Base-by-base conservation (phyloP, 352 stramenopile species). In the Pythium brachiatum region DNA sequence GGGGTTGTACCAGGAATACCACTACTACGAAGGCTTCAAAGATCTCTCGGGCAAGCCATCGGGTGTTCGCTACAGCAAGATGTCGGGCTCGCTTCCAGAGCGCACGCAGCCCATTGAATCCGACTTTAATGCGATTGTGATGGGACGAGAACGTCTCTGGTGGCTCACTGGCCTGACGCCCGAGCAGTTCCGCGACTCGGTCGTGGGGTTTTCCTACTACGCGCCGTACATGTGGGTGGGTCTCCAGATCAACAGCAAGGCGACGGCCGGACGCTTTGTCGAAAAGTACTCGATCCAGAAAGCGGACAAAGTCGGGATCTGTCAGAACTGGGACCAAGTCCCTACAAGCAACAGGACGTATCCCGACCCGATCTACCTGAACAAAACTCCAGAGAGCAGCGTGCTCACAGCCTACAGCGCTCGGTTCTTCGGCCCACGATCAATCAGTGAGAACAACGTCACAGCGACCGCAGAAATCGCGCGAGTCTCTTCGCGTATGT, bases 41-140 rank as follows among this genome's bases (percentile, higher is more conserved):
- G 65, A 72, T 15, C 26, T 72, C 31, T 68, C 59, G n/a, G 65
- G 65, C 5, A 62, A 50, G 44, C 59, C 18, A 25, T 68, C 65
- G 2, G 65, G 65, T 4, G 46, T 57, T 32, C 47, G 65, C 7
- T 60, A 64, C 27, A 68, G 51, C 20, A 43, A 53, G 13, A 64
- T 72, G 59, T 55, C 54, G 2, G 65, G 65, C 15, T 56, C 62
- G 2, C 23, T 70, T 21, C 64, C 61, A 1, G 25, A 68, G 32
- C 61, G 61, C 27, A 68, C 61, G 3, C 61, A 68, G 23, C 53
- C 61, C 0, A 50, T 54, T 16, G 61, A 68, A 31, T 39, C 61
- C 2, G 61, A 68, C 47, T 13, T 57, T 7, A 68, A 68, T 29
- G 63, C 56, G 32, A 41, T 70, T 6, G 63, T 70, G 1, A 16